phyloP scores from a whole-genome alignment of 495 filamentous ascomycete species.

The Aspergillus bertholletiae region DNA sequence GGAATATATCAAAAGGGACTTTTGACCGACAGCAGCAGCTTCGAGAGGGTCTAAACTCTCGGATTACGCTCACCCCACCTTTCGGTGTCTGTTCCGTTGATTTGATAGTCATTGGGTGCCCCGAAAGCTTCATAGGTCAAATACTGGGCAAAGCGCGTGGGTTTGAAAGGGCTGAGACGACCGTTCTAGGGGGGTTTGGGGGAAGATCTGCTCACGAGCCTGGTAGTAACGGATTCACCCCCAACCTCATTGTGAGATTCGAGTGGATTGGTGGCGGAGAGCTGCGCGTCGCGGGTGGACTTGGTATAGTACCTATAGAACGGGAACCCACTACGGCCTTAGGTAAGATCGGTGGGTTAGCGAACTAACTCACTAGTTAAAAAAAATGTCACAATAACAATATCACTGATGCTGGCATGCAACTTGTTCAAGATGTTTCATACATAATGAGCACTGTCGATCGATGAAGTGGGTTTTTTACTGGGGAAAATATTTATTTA shows the following conservation, averaged over 20 bases:
- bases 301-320: neutral
- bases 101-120: conserved; percentile 14
- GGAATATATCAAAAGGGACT: neutral
- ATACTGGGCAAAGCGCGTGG: conserved; percentile 1
- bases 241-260: conserved; percentile 2
- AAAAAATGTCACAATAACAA: no score
- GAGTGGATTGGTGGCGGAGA: neutral
- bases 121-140: conserved; percentile 10
- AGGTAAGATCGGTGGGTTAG: neutral
- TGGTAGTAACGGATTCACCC: conserved; percentile 5
- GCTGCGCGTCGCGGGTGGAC: neutral
- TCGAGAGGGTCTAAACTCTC: conserved; percentile 9
- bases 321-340: neutral
- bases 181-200: conserved; percentile 7
- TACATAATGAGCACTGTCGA: neutral
- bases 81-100: neutral
- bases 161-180: neutral
- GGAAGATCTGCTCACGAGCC: conserved; percentile 5
- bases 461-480: neutral
- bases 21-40: neutral
- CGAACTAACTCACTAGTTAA: no score
- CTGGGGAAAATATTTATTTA: neutral
- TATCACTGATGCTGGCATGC: no score
- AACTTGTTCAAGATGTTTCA: no score
- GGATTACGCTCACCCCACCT: conserved; percentile 8